These are phyloP conservation scores for Chara braunii DNA, from an alignment of 139 green algal species.

Conservation along the genomic window DNA sequence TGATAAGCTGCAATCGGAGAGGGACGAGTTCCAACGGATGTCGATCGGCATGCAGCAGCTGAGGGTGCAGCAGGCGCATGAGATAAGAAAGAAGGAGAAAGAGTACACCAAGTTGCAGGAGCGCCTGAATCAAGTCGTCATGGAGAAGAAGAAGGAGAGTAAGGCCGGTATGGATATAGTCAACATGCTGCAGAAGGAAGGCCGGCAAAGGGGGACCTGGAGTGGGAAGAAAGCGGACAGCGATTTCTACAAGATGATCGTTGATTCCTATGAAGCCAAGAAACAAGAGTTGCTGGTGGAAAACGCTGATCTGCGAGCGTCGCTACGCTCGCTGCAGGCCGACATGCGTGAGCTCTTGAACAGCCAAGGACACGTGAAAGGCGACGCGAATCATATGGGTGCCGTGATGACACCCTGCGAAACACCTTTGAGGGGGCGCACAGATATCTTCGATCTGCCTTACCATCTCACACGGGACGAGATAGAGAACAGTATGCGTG, in stretches of 20 bases:
- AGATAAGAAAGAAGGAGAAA: constrained; percentile 22
- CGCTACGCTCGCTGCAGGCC: constrained; percentile 1
- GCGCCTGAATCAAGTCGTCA: not conserved
- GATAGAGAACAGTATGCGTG: not conserved
- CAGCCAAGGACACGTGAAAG: not conserved
- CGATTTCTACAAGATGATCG: constrained; percentile 28
- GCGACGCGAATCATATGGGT: not conserved
- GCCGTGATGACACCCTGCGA: not conserved
- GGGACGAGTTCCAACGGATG: constrained; percentile 9
- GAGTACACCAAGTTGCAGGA: constrained; percentile 13
- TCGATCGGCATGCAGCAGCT: constrained; percentile 8
- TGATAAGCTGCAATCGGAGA: constrained; percentile 7
- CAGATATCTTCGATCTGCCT: not conserved
- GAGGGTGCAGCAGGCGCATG: constrained; percentile 5
- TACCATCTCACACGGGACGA: not conserved
- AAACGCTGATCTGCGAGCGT: constrained; percentile 4
- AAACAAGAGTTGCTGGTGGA: constrained; percentile 12
- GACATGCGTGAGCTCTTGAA: not conserved
- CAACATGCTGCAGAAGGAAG: constrained; percentile 16
- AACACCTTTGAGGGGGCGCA: not conserved
- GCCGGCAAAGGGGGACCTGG: constrained; percentile 14
- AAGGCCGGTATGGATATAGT: constrained; percentile 23
- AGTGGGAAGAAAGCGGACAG: constrained; percentile 7
- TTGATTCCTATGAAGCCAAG: constrained; percentile 18
- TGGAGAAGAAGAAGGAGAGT: constrained; percentile 22